These are phyloP conservation scores for Sophora flavescens DNA, from an alignment of 306 rosid genomes.

Conservation along the genomic window DNA sequence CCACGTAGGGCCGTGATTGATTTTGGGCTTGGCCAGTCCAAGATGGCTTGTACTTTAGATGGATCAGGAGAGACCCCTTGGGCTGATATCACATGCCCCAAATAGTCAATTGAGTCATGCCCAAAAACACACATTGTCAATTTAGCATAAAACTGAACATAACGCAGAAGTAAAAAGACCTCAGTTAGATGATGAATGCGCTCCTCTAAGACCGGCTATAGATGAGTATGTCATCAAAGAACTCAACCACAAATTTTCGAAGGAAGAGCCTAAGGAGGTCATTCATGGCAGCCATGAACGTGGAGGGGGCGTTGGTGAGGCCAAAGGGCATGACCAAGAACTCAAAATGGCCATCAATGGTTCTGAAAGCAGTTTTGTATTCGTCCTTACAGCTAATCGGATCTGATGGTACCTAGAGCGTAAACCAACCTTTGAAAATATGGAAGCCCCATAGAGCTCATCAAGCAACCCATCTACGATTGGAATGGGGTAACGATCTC, in stretches of 20 bases:
- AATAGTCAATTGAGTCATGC: too few relatives aligned
- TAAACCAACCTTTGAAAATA: neutral
- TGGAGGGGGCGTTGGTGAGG: neutral
- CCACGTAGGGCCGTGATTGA: too few relatives aligned
- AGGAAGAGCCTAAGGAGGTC: fast-evolving
- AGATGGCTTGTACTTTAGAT: too few relatives aligned
- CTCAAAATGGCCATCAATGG: neutral
- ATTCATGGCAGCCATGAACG: neutral
- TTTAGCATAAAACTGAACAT: too few relatives aligned
- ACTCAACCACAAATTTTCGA: neutral
- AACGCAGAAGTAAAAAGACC: too few relatives aligned
- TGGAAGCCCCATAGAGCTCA: neutral
- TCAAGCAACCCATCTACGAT: neutral
- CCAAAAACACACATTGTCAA: too few relatives aligned
- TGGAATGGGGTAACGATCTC: neutral
- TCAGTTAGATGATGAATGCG: too few relatives aligned
- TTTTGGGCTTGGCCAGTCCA: too few relatives aligned
- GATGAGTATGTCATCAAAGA: neutral
- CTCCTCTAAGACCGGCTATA: neutral
- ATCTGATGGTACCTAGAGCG: neutral
- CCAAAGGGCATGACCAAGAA: neutral
- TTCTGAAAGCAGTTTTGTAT: neutral
- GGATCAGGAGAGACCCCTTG: too few relatives aligned
- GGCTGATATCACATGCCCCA: too few relatives aligned
- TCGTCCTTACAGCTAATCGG: neutral